Evolutionary conservation across 352 stramenopile species (phyloP).

Genomic region (Elongisporangium prolatum): DNA sequence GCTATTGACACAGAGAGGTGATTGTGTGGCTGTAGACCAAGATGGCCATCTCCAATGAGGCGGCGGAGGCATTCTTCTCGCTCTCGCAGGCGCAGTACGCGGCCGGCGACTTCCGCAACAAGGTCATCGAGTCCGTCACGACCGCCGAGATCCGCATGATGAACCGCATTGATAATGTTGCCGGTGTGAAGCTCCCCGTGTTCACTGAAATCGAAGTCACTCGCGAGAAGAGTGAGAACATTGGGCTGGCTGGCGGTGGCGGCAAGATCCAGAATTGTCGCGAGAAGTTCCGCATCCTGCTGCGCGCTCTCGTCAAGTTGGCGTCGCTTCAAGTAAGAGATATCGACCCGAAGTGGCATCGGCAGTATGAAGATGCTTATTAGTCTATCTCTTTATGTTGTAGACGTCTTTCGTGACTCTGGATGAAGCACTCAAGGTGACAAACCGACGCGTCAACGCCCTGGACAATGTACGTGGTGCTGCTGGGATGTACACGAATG

Average conservation of each 20-base stretch:
- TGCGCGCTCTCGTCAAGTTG: constrained; percentile 85
- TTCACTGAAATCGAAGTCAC: constrained; percentile 97
- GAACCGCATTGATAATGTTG: constrained; percentile 99
- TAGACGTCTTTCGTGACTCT: constrained; percentile 99
- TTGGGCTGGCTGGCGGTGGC: constrained; percentile 95
- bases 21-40: constrained; percentile 75
- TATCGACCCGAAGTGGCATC: background rate
- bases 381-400: constrained; percentile 44
- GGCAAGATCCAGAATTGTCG: constrained; percentile 96
- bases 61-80: constrained; percentile 95
- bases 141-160: constrained; percentile 94
- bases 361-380: constrained; percentile 42
- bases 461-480: constrained; percentile 92
- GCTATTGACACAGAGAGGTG: background rate
- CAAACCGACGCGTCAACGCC: constrained; percentile 98
- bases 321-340: constrained; percentile 70
- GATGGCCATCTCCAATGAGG: constrained; percentile 85
- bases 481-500: background rate
- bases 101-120: constrained; percentile 95
- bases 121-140: constrained; percentile 96
- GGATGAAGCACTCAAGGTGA: constrained; percentile 98
- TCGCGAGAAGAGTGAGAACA: constrained; percentile 92
- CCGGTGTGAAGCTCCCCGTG: constrained; percentile 98
- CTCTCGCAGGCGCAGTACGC: constrained; percentile 98
- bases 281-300: constrained; percentile 83